Evolutionary conservation across 164 flowering plant species (phyloP), one percentile per base, ranked within the genome.

Genomic region (Hamamelis virginiana): DNA sequence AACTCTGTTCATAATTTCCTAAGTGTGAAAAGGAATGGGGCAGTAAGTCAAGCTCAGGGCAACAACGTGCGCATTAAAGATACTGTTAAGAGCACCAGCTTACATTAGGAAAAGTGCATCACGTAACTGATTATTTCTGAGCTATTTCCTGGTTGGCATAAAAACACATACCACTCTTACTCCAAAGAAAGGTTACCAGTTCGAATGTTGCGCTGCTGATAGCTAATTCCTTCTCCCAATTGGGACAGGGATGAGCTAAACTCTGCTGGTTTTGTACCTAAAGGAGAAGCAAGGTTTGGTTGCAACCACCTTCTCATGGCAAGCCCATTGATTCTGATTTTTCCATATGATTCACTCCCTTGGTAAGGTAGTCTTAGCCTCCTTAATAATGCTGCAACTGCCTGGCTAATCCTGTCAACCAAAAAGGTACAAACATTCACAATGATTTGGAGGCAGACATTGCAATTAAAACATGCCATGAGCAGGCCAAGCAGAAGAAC

Each of bases 341-440:
- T 95, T 46, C 98, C 98, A 56, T 63, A 77, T 57, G 99, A 95
- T 74, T 83, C 93, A 65, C 78, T 86, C 28, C 97, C 97, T 71
- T 83, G 87, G 75, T 89, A 92, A 26, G 81, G 74, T 59, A 95
- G 72, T 50, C 89, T 81, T 46, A 92, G 67, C 69, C 99, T 87
- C 80, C 97, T 85, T 76, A 95, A 72, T 62, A 91, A 59, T 9
- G 94, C 86, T 62, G 85, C 84, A 74, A 92, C 77, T 69, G 80
- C 85, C 73, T 83, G 97, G 75, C 92, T 82, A 67, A 84, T 69
- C 81, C 99, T 95, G 92, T 76, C 52, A 27, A 75, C 50, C 33
- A 53, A 65, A 58, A 69, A 45, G 25, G 58, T 25, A 19, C 46
- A 12, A 56, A 22, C 13, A 46, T 48, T 51, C 48, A 58, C 44